Evolutionary conservation across 2,329 filamentous ascomycete genomes (phyloP), one percentile per base, ranked within the genome.

Genomic region (Ambrosiella beaveri): DNA sequence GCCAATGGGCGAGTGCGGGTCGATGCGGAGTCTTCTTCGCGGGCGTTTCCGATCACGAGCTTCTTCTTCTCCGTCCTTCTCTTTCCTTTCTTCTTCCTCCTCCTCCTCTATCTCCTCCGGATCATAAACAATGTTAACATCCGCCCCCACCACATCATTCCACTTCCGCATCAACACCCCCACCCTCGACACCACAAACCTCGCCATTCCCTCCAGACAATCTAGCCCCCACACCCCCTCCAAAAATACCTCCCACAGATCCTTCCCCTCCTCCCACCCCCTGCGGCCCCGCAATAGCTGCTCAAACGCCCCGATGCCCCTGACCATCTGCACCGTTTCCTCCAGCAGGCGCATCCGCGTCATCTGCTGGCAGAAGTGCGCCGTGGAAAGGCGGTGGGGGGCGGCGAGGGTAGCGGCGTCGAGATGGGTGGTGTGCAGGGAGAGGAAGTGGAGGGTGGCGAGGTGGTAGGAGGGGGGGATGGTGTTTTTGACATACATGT

Each of bases 191-290:
- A 78, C 76, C 65, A 95, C 87, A 68, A 95, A 91, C 1, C 75
- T 73, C 65, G 90, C 81, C n/a, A 97, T 71, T 0, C 82, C 80
- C 70, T 97, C 81, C 9, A 94, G 77, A 17, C 85, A 91, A 66
- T 90, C 82, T 63, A 97, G 80, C 13, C 77, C 76, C 91, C 93
- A 97, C 27, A 97, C 73, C 62, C 82, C 84, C 58, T 80, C 79
- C 11, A 97, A 76, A 59, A 96, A 87, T 1, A 85, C 73, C 66
- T 97, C 89, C 81, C 90, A 93, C n/a, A 96, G 71, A n/a, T 79
- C 84, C 53, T 86, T 78, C 2, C 88, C 88, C 0, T 88, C 85
- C 59, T 88, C 2, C 7, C 55, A 71, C 41, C 76, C 75, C 64
- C 74, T 72, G 35, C 76, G 74, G 36, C 73, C 70, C 17, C 68